Conservation (phyloP, 2,329 filamentous ascomycete species). For the Alternaria alternata region DNA sequence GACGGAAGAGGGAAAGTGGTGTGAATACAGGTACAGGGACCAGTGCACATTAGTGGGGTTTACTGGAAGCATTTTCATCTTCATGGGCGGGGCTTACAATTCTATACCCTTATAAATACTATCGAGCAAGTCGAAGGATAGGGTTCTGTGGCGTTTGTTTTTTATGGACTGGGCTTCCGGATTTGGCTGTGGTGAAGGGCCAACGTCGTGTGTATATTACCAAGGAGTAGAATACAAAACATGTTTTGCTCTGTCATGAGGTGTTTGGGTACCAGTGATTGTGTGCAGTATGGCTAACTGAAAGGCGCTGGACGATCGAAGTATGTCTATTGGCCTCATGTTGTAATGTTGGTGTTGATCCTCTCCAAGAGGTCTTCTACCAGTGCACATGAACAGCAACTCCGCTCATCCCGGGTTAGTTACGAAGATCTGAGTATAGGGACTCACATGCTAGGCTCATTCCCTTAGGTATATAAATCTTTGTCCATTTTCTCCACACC, state of each 20-base stretch:
- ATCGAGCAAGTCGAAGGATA: background rate
- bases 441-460: no score
- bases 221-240: background rate
- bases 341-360: background rate
- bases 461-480: no score
- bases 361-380: background rate
- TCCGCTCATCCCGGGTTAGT: no score
- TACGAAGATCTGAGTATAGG: no score
- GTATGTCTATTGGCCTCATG: background rate
- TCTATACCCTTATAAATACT: slow-evolving; percentile 5
- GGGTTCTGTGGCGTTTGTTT: background rate
- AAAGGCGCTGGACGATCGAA: background rate
- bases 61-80: background rate
- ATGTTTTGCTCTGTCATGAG: background rate
- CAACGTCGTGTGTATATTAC: background rate
- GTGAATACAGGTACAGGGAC: background rate
- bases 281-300: background rate
- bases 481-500: no score
- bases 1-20: slow-evolving; percentile 63
- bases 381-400: no score
- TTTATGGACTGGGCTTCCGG: background rate
- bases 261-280: background rate
- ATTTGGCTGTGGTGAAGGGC: background rate
- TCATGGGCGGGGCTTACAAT: slow-evolving; percentile 1
- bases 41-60: background rate